These are phyloP conservation scores for Debaryomyces coudertii DNA, from an alignment of 1,139 yeast species.

Conservation along the genomic window DNA sequence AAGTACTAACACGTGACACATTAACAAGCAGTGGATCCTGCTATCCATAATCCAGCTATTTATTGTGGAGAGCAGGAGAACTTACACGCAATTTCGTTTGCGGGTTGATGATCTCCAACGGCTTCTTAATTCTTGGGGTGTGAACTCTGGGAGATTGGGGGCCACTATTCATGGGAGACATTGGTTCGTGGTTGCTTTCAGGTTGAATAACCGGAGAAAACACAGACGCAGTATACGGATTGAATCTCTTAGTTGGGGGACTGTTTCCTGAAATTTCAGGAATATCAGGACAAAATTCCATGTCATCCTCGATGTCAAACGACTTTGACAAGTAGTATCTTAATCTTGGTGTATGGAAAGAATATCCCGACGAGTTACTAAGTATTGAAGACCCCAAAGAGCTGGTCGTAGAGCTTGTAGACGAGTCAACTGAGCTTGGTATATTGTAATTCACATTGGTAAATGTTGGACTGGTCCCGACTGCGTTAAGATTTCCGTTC, in stretches of 20 bases:
- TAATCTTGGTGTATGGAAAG: slow-evolving; percentile 47
- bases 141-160: slow-evolving; percentile 42
- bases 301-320: slow-evolving; percentile 65
- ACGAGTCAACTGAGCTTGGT: slow-evolving; percentile 18
- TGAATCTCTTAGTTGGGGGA: slow-evolving; percentile 48
- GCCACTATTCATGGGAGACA: slow-evolving; percentile 15
- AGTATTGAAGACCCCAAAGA: slow-evolving; percentile 6
- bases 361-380: slow-evolving; percentile 22
- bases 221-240: slow-evolving; percentile 61
- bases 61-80: slow-evolving; percentile 47
- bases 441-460: slow-evolving; percentile 29
- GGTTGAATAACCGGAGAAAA: slow-evolving; percentile 45
- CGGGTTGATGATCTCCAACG: slow-evolving; percentile 78
- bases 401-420: slow-evolving; percentile 13
- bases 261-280: slow-evolving; percentile 25
- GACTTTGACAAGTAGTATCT: slow-evolving; percentile 58
- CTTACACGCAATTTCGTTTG: slow-evolving; percentile 69
- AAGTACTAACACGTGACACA: slow-evolving; percentile 7
- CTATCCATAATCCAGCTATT: slow-evolving; percentile 12
- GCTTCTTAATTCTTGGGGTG: slow-evolving; percentile 63
- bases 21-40: not conserved
- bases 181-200: slow-evolving; percentile 16
- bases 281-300: slow-evolving; percentile 68
- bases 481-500: slow-evolving; percentile 12
- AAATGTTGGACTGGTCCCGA: slow-evolving; percentile 34